Base-by-base conservation (phyloP, 768 basidiomycete species). In the Rhodocollybia butyracea region DNA sequence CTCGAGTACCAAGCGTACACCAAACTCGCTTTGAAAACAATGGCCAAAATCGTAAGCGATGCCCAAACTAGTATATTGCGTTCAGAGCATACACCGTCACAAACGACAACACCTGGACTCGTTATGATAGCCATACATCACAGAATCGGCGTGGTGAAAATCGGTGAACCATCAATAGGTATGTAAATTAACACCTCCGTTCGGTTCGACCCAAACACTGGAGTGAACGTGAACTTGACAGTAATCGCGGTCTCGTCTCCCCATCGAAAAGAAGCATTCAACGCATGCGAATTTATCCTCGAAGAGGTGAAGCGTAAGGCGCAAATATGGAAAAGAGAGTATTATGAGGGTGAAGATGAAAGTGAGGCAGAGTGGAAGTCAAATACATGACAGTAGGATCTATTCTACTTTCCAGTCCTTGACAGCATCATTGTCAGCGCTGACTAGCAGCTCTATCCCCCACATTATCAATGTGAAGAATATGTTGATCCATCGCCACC, bases 401-500 rank as follows among this genome's bases (percentile, higher is more conserved):
- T 32, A 88, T 65, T 92, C 90, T 54, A 91, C 78, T 68, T 92
- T 91, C 88, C 89, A 91, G 63, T 86, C 84, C 56, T 81, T 76
- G 22, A 70, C 69, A 29, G 67, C 72, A 61, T 89, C 89, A 47
- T 89, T 87, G 46, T 85, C 89, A n/a, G 80, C 80, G 71, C 85
- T 84, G 54, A 94, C 89, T 29, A 89, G 68, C 45, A 93, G 77
- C 69, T 93, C 91, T 22, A 93, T 74, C 11, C 87, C 83, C 91
- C 92, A 94, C 39, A 92, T 79, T 24, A 85, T 75, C 27, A 94
- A 77, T 3, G 89, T 92, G 69, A 93, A 88, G 73, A 92, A 90
- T 31, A 94, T 86, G 64, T 91, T 90, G 76, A 87, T 86, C 91
- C 91, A 93, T 58, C 91, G 81, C 88, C 91, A 93, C 91, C 91